Evolutionary conservation across 768 basidiomycete species (phyloP), one percentile per base, ranked within the genome.

Genomic region (Lactarius akahatsu): DNA sequence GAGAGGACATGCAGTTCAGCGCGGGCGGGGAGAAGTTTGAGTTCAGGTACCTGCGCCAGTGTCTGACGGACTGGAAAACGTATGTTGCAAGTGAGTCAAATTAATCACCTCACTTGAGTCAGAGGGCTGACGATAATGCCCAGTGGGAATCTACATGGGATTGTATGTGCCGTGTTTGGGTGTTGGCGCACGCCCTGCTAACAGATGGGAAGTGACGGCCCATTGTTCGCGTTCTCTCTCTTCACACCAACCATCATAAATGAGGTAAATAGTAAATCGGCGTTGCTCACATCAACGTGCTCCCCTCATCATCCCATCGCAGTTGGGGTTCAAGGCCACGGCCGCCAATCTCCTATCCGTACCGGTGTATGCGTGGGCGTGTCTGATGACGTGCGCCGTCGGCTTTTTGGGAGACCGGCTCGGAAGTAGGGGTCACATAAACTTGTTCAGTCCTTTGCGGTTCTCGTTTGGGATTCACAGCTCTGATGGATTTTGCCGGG

Each of bases 361-460:
- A 4, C 90, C 91, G 1, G 87, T 91, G 34, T 92, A 92, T 72
- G 83, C 81, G 6, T 90, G 87, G 83, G 85, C 86, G 23, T 89
- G 89, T 70, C 74, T 89, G 43, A 77, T 89, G 71, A 92, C 91
- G 5, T 81, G 83, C 67, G 64, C 78, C 38, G 77, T 90, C 56
- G 90, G 90, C 20, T 79, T 86, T 65, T 70, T 85, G 28, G 87
- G 87, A 28, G 90, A 91, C 71, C 80, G 82, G 8, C 75, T 82
- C 30, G 84, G 83, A n/a, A 78, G 77, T 54, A 80, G 88, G 26
- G 85, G 78, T 50, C 77, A 82, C 67, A 83, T 89, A 62, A 90
- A 89, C 69, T 73, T 89, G 87, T 88, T 70, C 69, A 84, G 62
- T 54, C 23, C 20, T 61, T 55, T 28, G 36, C 36, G 43, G 36